phyloP scores from a whole-genome alignment of 495 filamentous ascomycete species.

The Pyronema omphalodes region DNA sequence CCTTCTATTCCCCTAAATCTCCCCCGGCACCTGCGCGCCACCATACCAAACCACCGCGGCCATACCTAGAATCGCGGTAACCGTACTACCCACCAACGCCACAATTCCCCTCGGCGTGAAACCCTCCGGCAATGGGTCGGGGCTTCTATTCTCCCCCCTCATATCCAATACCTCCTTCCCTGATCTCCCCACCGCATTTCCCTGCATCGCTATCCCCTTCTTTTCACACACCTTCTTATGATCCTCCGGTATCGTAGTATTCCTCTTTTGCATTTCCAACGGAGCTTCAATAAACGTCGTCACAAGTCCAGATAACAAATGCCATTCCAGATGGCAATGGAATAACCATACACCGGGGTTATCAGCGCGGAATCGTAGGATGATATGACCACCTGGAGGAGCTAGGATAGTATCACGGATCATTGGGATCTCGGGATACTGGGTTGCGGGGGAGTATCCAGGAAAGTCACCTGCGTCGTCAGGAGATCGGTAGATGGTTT shows the following conservation, averaged over 20 bases:
- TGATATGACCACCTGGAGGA: constrained; percentile 34
- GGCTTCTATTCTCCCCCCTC: constrained; percentile 37
- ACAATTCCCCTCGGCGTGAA: constrained; percentile 57
- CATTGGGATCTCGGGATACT: constrained; percentile 32
- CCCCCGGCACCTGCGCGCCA: constrained; percentile 21
- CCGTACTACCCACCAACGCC: constrained; percentile 50
- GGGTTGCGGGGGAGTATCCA: constrained; percentile 22
- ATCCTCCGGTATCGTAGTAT: constrained; percentile 37
- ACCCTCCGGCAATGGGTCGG: constrained; percentile 42
- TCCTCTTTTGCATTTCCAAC: constrained; percentile 38
- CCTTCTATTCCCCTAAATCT: background rate
- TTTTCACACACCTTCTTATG: constrained; percentile 46
- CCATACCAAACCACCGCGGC: constrained; percentile 52
- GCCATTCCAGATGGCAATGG: constrained; percentile 45
- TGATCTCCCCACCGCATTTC: constrained; percentile 59
- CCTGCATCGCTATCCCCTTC: constrained; percentile 30
- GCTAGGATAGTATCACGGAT: constrained; percentile 33
- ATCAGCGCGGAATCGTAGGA: constrained; percentile 46
- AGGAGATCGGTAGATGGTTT: constrained; percentile 36
- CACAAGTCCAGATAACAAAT: constrained; percentile 38
- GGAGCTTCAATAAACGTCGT: constrained; percentile 45
- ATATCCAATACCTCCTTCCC: constrained; percentile 44
- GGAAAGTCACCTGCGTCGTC: constrained; percentile 37
- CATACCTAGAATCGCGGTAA: constrained; percentile 57
- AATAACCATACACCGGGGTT: constrained; percentile 62